A percentile compares a stretch with the other conserved stretches of the same genome.
These are phyloP conservation scores for Myxozyma neotropica DNA, from an alignment of 805 yeast genomes.

Conservation along the genomic window DNA sequence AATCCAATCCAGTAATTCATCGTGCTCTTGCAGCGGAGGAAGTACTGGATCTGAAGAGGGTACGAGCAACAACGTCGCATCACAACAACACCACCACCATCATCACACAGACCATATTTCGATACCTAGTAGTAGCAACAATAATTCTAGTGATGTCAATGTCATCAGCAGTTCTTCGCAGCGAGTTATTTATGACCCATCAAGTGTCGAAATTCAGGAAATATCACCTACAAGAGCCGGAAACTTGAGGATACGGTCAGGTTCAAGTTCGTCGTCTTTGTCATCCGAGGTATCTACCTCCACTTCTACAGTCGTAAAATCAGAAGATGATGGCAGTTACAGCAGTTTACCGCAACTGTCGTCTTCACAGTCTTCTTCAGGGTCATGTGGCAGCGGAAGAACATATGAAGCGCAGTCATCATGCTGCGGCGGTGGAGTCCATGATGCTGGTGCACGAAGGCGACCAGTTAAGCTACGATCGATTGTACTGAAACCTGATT, in stretches of 20 bases:
- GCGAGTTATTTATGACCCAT: conserved; percentile 16
- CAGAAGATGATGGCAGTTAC: background rate
- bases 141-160: background rate
- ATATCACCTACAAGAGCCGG: background rate
- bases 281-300: background rate
- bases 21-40: conserved; percentile 3
- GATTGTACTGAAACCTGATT: conserved; percentile 17
- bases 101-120: background rate
- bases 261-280: background rate
- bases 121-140: background rate
- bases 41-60: background rate
- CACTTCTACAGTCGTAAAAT: background rate
- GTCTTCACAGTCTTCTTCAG: background rate
- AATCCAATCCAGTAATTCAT: background rate
- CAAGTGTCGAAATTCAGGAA: conserved; percentile 9
- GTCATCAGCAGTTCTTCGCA: background rate
- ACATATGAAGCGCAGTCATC: background rate
- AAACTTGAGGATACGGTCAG: background rate
- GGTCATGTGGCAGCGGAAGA: background rate
- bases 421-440: background rate
- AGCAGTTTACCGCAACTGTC: background rate
- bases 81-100: background rate
- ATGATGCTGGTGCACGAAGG: background rate
- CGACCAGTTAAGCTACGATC: conserved; percentile 24
- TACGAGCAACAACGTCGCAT: no score